These are phyloP conservation scores for Asterochloris erici DNA, from an alignment of 139 green algal genomes.

Conservation along the genomic window DNA sequence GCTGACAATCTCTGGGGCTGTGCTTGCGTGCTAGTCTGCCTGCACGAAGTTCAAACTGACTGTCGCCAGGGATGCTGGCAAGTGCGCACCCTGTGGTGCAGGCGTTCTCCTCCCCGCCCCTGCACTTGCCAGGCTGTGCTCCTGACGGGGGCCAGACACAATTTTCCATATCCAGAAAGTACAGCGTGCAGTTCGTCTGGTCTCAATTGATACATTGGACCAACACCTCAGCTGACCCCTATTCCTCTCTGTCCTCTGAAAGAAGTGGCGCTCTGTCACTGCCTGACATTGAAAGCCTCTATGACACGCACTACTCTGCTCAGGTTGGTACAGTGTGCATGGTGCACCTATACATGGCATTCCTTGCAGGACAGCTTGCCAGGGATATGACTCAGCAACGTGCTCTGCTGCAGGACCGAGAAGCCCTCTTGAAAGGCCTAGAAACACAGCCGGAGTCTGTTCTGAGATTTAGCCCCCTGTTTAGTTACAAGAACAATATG, in stretches of 20 bases:
- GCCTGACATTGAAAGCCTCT: slow-evolving; percentile 48
- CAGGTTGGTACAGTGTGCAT: no score
- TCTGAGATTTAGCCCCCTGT: no score
- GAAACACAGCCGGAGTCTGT: no score
- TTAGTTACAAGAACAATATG: no score
- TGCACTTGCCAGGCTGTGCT: neutral
- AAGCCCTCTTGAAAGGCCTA: no score
- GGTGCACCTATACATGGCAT: no score
- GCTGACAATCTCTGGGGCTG: neutral
- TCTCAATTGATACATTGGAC: slow-evolving; percentile 83
- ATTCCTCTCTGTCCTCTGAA: slow-evolving; percentile 74
- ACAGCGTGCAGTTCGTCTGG: slow-evolving; percentile 79
- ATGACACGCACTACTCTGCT: no score
- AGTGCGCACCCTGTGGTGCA: neutral
- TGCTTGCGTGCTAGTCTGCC: neutral
- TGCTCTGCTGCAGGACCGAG: no score
- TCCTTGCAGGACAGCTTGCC: no score
- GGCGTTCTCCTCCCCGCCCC: neutral
- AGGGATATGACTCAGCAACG: no score
- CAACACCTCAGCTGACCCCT: slow-evolving; percentile 91
- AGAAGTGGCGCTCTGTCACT: slow-evolving; percentile 77
- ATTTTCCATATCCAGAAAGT: slow-evolving; percentile 59
- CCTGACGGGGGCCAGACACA: neutral
- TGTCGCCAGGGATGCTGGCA: neutral
- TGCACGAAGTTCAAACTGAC: neutral